These are phyloP conservation scores for Hibiscus mutabilis DNA, from an alignment of 345 rosid species.

Conservation along the genomic window DNA sequence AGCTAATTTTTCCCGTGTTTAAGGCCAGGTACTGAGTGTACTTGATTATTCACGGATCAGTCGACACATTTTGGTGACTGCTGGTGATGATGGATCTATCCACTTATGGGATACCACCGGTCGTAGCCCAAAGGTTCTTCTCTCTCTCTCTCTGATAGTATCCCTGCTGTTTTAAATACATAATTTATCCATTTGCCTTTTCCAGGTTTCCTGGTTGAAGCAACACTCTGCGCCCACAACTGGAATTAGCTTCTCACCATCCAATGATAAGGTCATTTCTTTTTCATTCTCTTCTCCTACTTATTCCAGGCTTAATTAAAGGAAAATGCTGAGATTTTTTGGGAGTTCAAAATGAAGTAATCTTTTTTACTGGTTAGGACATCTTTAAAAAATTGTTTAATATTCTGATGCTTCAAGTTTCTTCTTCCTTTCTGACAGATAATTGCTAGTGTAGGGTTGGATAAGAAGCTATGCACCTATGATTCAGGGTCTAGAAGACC, in stretches of 20 bases:
- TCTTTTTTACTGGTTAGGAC: not conserved
- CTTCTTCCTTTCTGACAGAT: slow-evolving; percentile 40
- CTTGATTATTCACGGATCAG: slow-evolving; percentile 91
- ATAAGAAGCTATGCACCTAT: slow-evolving; percentile 84
- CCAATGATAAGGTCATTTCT: slow-evolving; percentile 77
- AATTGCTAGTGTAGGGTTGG: slow-evolving; percentile 90
- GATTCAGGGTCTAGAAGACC: slow-evolving; percentile 81
- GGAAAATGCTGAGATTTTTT: not conserved
- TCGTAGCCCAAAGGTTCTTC: slow-evolving; percentile 75
- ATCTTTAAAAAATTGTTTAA: slow-evolving; percentile 3
- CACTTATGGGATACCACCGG: slow-evolving; percentile 97
- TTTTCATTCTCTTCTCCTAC: not conserved
- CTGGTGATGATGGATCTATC: slow-evolving; percentile 97
- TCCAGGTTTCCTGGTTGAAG: slow-evolving; percentile 87
- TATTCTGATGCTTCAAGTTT: slow-evolving; percentile 7
- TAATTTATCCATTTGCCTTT: slow-evolving; percentile 18
- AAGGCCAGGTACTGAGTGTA: slow-evolving; percentile 96
- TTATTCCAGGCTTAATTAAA: not conserved
- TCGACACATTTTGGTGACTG: slow-evolving; percentile 86
- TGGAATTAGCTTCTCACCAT: slow-evolving; percentile 93
- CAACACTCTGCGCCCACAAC: slow-evolving; percentile 97
- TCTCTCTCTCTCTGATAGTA: not conserved
- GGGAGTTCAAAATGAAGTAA: slow-evolving; percentile 4
- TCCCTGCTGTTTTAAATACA: not conserved
- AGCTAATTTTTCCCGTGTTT: slow-evolving; percentile 38